Conservation (phyloP, 2,329 filamentous ascomycete genomes). For the Chalaropsis thielavioides region DNA sequence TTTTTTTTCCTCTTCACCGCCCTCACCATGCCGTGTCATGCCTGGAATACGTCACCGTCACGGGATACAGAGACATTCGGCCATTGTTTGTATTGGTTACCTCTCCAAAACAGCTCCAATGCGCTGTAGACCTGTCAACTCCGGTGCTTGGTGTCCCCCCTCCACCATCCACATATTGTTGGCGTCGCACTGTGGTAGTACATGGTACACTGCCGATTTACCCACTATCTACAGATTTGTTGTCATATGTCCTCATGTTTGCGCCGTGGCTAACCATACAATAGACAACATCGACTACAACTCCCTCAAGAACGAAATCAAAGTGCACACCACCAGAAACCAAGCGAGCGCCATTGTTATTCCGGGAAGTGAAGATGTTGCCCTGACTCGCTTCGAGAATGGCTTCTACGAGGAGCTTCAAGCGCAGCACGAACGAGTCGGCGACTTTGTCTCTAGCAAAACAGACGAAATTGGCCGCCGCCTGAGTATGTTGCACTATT, state of each 20-base stretch:
- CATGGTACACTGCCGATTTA: background rate
- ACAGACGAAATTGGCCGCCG: slow-evolving; percentile 60
- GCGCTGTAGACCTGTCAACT: background rate
- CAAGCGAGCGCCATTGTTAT: slow-evolving; percentile 58
- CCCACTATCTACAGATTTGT: background rate
- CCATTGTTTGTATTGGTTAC: background rate
- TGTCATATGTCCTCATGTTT: background rate
- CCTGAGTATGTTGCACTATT: slow-evolving; percentile 37
- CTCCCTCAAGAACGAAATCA: slow-evolving; percentile 72
- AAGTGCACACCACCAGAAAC: slow-evolving; percentile 58
- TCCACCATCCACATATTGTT: background rate
- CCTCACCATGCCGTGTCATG: background rate
- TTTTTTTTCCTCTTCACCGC: background rate
- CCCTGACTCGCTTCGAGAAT: slow-evolving; percentile 51
- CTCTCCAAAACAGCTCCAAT: background rate
- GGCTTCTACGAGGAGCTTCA: slow-evolving; percentile 57
- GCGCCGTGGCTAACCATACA: slow-evolving; percentile 5
- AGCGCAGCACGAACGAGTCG: slow-evolving; percentile 61
- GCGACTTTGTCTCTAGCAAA: slow-evolving; percentile 67
- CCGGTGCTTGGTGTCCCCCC: background rate
- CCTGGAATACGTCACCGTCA: background rate
- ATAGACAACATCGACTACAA: slow-evolving; percentile 82
- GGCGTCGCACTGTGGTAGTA: background rate
- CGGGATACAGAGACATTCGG: background rate
- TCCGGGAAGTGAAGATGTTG: slow-evolving; percentile 50